Base-by-base conservation (phyloP, 164 flowering plant genomes). In the Vitis riparia region DNA sequence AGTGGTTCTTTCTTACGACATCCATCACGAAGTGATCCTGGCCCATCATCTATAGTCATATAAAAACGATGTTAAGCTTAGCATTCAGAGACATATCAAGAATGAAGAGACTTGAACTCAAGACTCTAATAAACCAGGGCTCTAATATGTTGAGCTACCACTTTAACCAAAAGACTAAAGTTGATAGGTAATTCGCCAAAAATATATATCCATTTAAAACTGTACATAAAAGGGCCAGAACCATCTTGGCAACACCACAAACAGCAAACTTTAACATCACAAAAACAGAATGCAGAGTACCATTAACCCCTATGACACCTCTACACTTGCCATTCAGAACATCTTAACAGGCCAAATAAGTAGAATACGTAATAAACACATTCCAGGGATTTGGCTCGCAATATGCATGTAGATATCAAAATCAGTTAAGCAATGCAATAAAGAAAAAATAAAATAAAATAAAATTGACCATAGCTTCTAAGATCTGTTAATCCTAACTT, bases 11-110 rank as follows among this genome's bases (percentile, higher is more conserved):
- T 86, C 58, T 29, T 78, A 2, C 91, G 84, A 49, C 97, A 92
- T 27, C 83, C 97, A n/a, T 81, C 83, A 10, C 97, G 85, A 47
- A 92, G 85, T 30, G 97, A 91, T 68, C 97, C 97, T 7, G 85
- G 89, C 10, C 96, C 96, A 70, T 93, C 94, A 74, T 93, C 98
- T 91, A 62, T 70, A 80, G n/a, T 44, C 58, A 55, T 0, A 66
- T 14, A 63, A 64, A 64, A 48, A 50, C 16, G 5, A 55, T 4
- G 51, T 56, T 19, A 30, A 23, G 30, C 9, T 49, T n/a, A 72
- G 15, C 30, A 61, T 8, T 6, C 37, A 10, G 27, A 60, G 13
- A 60, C 27, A 19, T 37, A 9, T 6, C 17, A 11, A 60, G 44
- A 60, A 60, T 10, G 7, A 37, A 37, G 44, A 37, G 44, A 37